These are phyloP conservation scores for Phytophthora citricola DNA, from an alignment of 352 stramenopile genomes.

Conservation along the genomic window DNA sequence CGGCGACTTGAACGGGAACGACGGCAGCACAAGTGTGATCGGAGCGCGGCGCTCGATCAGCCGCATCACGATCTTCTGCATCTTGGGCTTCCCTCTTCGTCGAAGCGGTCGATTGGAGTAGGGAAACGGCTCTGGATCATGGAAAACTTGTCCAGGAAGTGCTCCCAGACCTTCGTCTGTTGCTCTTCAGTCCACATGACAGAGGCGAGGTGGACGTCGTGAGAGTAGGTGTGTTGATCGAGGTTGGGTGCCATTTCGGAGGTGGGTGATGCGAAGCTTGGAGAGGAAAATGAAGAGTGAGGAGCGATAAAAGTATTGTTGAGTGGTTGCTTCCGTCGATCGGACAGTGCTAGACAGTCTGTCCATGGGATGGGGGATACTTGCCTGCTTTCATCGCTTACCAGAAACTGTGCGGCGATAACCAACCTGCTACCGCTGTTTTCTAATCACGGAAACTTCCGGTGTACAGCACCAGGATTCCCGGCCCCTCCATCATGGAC, in stretches of 20 bases:
- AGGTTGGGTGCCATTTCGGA: constrained; percentile 11
- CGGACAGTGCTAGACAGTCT: too few species aligned
- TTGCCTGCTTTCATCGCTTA: too few species aligned
- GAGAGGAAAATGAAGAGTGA: background rate
- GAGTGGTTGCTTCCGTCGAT: too few species aligned
- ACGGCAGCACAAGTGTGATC: constrained; percentile 25
- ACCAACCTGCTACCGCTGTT: too few species aligned
- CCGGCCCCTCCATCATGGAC: constrained; percentile 23
- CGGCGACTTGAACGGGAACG: constrained; percentile 27
- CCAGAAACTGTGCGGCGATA: too few species aligned
- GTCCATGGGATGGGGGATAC: too few species aligned
- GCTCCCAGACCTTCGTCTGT: constrained; percentile 16
- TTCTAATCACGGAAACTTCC: too few species aligned
- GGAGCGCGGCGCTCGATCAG: constrained; percentile 21
- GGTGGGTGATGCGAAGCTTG: background rate
- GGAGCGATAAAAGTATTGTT: background rate
- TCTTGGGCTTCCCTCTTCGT: constrained; percentile 19
- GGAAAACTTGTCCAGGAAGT: constrained; percentile 28
- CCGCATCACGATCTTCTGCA: constrained; percentile 24
- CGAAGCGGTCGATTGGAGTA: constrained; percentile 17
- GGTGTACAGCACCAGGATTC: background rate
- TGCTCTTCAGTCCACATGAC: constrained; percentile 12
- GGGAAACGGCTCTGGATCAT: constrained; percentile 23
- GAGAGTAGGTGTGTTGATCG: constrained; percentile 10
- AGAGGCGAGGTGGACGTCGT: background rate